These are phyloP conservation scores for Colletotrichum musicola DNA, from an alignment of 2,329 filamentous ascomycete species.

Conservation along the genomic window DNA sequence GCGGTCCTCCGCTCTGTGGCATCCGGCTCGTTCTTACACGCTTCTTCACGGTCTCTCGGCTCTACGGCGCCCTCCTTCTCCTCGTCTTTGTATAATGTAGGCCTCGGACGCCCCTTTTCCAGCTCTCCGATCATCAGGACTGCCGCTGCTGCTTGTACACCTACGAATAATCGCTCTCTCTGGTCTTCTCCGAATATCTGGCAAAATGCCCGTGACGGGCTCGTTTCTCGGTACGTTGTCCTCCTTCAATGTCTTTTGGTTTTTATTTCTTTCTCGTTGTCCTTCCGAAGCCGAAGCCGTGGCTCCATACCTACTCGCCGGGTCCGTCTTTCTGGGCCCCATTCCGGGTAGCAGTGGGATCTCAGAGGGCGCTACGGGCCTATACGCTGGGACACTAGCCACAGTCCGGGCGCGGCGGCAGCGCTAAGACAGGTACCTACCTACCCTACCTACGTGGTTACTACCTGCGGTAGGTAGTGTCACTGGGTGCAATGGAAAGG, in stretches of 20 bases:
- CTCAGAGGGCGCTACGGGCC: no score
- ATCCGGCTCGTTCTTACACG: slow-evolving; percentile 1
- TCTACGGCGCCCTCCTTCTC: background rate
- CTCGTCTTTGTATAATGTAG: slow-evolving; percentile 27
- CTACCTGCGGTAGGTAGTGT: background rate
- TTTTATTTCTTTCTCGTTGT: background rate
- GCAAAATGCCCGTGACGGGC: slow-evolving; percentile 11
- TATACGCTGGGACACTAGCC: no score
- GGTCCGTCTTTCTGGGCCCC: background rate
- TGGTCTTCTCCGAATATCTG: slow-evolving; percentile 9
- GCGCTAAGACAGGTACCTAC: background rate
- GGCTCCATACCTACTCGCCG: background rate
- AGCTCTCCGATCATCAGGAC: slow-evolving; percentile 5
- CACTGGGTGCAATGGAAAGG: background rate
- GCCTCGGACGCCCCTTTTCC: slow-evolving; percentile 20
- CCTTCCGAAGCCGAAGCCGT: background rate
- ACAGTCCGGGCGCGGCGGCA: background rate
- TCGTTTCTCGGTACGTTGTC: slow-evolving; percentile 21
- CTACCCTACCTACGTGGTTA: background rate
- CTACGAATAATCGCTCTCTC: slow-evolving; percentile 12
- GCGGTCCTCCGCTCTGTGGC: slow-evolving; percentile 16
- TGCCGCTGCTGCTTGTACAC: background rate
- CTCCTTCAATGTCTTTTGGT: background rate
- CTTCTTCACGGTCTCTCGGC: background rate
- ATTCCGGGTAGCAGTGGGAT: slow-evolving; percentile 11